phyloP scores from a whole-genome alignment of 169 alveolate species.

The Perkinsus chesapeaki region DNA sequence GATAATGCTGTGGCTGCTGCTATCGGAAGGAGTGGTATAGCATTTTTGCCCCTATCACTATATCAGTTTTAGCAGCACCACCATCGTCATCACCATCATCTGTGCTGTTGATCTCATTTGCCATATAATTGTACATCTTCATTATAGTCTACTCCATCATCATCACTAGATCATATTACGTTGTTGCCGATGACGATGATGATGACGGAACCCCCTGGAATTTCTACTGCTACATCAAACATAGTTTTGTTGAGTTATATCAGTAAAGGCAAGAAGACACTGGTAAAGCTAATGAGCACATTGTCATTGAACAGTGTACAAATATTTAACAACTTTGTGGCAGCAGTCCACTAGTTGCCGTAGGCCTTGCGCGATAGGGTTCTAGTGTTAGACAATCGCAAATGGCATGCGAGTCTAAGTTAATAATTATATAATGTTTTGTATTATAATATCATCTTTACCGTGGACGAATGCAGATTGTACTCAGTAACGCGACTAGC shows the following conservation, averaged over 20 bases:
- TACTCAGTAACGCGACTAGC: background rate
- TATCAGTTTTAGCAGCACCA: background rate
- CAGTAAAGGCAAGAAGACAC: background rate
- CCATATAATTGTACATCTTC: too few relatives aligned
- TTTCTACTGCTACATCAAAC: background rate
- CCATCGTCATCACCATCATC: background rate
- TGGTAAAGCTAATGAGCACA: too few relatives aligned
- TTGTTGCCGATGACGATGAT: background rate
- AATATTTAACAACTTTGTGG: too few relatives aligned
- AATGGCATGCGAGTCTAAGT: too few relatives aligned
- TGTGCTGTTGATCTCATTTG: background rate
- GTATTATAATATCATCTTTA: too few relatives aligned
- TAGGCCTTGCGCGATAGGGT: too few relatives aligned
- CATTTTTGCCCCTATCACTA: background rate
- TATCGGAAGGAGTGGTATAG: background rate
- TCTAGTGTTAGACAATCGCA: too few relatives aligned
- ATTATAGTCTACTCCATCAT: too few relatives aligned
- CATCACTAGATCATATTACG: background rate
- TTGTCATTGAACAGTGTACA: too few relatives aligned
- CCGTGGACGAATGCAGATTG: too few relatives aligned
- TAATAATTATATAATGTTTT: too few relatives aligned
- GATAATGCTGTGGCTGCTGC: background rate
- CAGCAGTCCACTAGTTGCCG: too few relatives aligned
- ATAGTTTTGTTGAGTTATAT: background rate
- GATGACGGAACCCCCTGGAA: background rate